Evolutionary conservation across 2,329 filamentous ascomycete genomes (phyloP).

Genomic region (Alternaria incomplexa): DNA sequence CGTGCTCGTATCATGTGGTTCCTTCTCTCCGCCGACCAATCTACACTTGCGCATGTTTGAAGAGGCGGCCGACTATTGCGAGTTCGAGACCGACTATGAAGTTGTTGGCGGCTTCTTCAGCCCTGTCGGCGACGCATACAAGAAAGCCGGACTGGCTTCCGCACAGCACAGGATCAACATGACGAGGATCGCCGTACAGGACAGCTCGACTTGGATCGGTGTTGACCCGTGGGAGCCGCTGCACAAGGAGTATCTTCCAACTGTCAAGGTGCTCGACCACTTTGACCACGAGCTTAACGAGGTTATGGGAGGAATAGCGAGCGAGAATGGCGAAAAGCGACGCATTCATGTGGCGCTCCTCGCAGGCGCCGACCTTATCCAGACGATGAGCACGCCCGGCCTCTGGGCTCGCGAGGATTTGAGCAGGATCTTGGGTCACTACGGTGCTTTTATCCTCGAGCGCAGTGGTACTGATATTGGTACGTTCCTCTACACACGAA

Average conservation of each 20-base stretch:
- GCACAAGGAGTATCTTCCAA: slow-evolving; percentile 84
- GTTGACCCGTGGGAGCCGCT: slow-evolving; percentile 70
- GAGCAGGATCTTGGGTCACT: slow-evolving; percentile 84
- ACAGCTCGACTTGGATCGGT: slow-evolving; percentile 57
- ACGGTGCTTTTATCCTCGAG: slow-evolving; percentile 86
- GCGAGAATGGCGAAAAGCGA: slow-evolving; percentile 69
- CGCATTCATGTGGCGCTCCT: slow-evolving; percentile 79
- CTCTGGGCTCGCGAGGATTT: slow-evolving; percentile 87
- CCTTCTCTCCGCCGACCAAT: slow-evolving; percentile 76
- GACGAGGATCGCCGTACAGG: slow-evolving; percentile 81
- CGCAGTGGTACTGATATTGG: slow-evolving; percentile 81
- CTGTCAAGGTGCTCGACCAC: slow-evolving; percentile 87
- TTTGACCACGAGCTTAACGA: slow-evolving; percentile 90
- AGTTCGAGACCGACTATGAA: slow-evolving; percentile 74
- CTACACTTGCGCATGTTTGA: slow-evolving; percentile 87
- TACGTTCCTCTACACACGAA: slow-evolving; percentile 14
- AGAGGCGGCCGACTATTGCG: slow-evolving; percentile 81
- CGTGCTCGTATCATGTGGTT: slow-evolving; percentile 72
- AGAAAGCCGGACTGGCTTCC: slow-evolving; percentile 78
- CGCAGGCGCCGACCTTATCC: slow-evolving; percentile 67
- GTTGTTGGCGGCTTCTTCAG: slow-evolving; percentile 85
- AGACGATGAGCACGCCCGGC: slow-evolving; percentile 59
- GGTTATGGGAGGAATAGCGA: slow-evolving; percentile 74
- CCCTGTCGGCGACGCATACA: slow-evolving; percentile 77
- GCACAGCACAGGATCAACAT: slow-evolving; percentile 79